Evolutionary conservation across 116 monocot species (phyloP).

Genomic region (Phalaenopsis hybrid): DNA sequence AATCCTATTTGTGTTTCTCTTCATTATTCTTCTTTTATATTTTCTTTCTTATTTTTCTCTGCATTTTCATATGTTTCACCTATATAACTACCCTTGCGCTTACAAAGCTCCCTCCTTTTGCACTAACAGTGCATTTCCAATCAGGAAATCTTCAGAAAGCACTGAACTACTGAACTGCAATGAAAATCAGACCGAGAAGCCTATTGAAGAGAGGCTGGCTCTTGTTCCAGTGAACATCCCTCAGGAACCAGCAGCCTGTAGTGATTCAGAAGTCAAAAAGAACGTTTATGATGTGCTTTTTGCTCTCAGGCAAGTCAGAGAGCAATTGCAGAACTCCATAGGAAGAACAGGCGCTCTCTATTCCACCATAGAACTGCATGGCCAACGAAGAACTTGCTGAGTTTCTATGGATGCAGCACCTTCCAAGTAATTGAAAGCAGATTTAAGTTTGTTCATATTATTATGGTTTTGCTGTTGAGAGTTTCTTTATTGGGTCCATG

Average conservation of each 20-base stretch:
- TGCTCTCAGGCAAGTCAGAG: slow-evolving; percentile 10
- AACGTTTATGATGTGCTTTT: neutral
- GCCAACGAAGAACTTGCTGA: neutral
- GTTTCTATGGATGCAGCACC: neutral
- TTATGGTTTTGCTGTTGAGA: neutral
- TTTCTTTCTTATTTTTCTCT: no score
- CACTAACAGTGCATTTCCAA: neutral
- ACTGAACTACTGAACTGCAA: neutral
- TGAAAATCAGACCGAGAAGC: neutral
- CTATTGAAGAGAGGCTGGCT: neutral
- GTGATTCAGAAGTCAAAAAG: neutral
- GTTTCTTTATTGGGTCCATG: neutral
- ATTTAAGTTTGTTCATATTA: neutral
- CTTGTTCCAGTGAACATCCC: slow-evolving; percentile 8
- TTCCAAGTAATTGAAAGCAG: slow-evolving; percentile 2
- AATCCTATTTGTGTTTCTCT: no score
- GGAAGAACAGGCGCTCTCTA: slow-evolving; percentile 1
- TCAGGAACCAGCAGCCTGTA: neutral
- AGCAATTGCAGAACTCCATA: slow-evolving; percentile 8
- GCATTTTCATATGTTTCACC: no score
- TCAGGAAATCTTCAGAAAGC: slow-evolving; percentile 7
- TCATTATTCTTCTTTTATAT: no score
- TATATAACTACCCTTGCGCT: no score
- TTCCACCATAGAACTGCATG: neutral
- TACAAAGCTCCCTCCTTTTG: neutral